Evolutionary conservation across 129 eudicot species (phyloP), one percentile per base, ranked within the genome.

Genomic region (Cynara cardunculus): DNA sequence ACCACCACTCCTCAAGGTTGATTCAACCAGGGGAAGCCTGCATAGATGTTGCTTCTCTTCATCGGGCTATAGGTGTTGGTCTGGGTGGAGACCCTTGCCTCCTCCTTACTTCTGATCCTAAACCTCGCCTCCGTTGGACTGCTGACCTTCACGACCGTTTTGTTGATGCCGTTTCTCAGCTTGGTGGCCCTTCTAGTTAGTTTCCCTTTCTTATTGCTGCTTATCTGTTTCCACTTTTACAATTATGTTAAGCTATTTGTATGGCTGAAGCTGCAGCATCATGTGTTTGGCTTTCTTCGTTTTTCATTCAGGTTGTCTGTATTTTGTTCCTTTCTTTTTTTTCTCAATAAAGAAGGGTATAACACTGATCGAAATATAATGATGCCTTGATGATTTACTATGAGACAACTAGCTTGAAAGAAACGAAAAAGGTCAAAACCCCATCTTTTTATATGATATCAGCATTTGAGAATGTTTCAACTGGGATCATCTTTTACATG

Each of bases 161-260:
- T 27, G 84, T 87, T 28, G 90, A 87, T 62, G 90, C 90, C 72
- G 90, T 87, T 35, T 83, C 90, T 30, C 90, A 87, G 78, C 90
- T 87, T 53, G 90, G 90, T 39, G 90, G 90, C 31, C 80, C 90
- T 82, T 25, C 73, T 78, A 87, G 90, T 87, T 22, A 83, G 84
- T 78, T 31, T 37, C 32, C 69, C 26, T 59, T 53, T 53, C 74
- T 75, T 46, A 11, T 11, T 13, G 18, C 18, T 46, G 13, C 14
- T 41, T 41, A 5, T 9, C 16, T 8, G 3, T 41, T 8, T 10
- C 3, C 1, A 8, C 2, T 41, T 41, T 2, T 46, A 46, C n/a
- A 11, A 13, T 12, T 46, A 12, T 13, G 13, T 46, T 32, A 32
- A 32, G 37, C 37, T 32, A 32, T 32, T 32, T 35, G 41, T 35